These are phyloP conservation scores for Pythium apleroticum DNA, from an alignment of 352 stramenopile species.

Conservation along the genomic window DNA sequence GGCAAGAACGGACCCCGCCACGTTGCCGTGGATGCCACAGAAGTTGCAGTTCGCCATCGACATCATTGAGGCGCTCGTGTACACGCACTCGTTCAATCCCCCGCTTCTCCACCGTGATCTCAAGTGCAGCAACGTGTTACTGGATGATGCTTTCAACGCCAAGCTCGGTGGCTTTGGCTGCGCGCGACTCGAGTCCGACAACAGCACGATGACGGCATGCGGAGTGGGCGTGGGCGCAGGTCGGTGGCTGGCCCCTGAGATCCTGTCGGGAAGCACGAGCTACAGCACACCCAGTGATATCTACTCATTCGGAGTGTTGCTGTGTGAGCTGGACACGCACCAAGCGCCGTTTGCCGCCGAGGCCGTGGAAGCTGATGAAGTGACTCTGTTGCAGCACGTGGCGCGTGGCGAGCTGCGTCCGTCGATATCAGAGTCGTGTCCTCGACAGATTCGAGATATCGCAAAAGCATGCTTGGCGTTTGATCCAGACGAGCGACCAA, in stretches of 20 bases:
- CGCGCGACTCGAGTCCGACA: neutral
- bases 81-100: neutral
- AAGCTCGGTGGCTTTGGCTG: neutral
- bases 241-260: neutral
- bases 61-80: constrained; percentile 3
- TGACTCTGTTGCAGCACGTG: neutral
- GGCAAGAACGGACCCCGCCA: neutral
- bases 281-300: neutral
- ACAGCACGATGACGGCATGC: neutral
- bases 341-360: neutral
- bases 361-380: neutral
- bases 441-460: neutral
- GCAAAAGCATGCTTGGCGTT: neutral
- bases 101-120: neutral
- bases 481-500: neutral
- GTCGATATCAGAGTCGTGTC: neutral
- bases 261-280: neutral
- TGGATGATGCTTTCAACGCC: neutral
- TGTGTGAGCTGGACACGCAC: neutral
- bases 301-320: neutral
- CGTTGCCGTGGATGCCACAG: neutral
- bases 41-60: neutral
- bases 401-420: neutral
- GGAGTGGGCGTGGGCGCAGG: neutral
- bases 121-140: neutral